These are phyloP conservation scores for Pterulicium gracile DNA, from an alignment of 1,284 basidiomycete species.

Conservation along the genomic window DNA sequence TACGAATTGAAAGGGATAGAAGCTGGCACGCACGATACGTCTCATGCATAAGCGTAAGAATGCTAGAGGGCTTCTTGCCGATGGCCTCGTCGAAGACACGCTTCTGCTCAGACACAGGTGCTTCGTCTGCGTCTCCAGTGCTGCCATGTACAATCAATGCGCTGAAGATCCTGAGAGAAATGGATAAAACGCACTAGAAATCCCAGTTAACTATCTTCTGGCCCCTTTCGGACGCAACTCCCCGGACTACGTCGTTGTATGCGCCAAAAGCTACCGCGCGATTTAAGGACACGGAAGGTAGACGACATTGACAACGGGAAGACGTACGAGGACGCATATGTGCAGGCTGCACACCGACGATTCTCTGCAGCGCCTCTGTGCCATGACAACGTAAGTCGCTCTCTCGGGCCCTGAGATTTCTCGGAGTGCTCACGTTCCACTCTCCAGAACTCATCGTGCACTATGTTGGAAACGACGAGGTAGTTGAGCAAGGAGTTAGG, in stretches of 20 bases:
- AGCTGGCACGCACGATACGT: too few relatives aligned
- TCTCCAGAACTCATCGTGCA: background rate
- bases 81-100: background rate
- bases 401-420: too few relatives aligned
- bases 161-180: background rate
- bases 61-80: background rate
- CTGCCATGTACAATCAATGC: background rate
- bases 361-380: background rate
- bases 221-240: conserved; percentile 28
- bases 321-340: background rate
- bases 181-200: conserved; percentile 7
- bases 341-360: background rate
- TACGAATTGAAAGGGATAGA: background rate
- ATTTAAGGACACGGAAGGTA: too few relatives aligned
- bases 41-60: background rate
- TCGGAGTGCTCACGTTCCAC: too few relatives aligned
- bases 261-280: conserved; percentile 34
- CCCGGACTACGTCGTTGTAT: conserved; percentile 36
- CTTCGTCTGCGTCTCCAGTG: background rate
- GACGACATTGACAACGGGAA: background rate
- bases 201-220: conserved; percentile 31
- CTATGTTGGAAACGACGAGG: too few relatives aligned
- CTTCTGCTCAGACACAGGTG: background rate
- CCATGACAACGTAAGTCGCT: background rate
- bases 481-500: background rate